Evolutionary conservation across 352 stramenopile genomes (phyloP), one percentile per base, ranked within the genome.

Genomic region (Globisporangium lucens): DNA sequence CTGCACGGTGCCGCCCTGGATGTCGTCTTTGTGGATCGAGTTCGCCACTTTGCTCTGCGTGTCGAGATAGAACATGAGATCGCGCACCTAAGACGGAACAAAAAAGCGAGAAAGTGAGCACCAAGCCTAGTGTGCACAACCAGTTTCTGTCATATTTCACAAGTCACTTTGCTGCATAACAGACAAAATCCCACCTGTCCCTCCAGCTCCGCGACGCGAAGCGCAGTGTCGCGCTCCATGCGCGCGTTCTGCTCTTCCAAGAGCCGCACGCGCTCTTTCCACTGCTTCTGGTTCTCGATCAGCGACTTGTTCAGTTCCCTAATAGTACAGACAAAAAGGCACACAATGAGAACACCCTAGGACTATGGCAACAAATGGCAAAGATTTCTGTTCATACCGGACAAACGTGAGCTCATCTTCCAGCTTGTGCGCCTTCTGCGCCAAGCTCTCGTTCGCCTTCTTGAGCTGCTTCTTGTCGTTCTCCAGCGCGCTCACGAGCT

Each of bases 41-140:
- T 92, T 78, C 62, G 93, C 86, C 3, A 97, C 82, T 66, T 93
- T 93, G 73, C 70, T 93, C 65, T 95, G 89, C 36, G 88, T 95
- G 65, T 97, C 89, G 33, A 97, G 66, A 68, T 95, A 96, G 66
- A 97, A 96, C 89, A 97, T 97, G 9, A 97, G 65, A 69, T 97
- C 89, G 30, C 86, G 83, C 30, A 84, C 76, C 75, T 83, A 49
- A 52, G 15, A 38, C 5, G 57, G 43, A 56, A 15, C 63, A 12
- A 56, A 3, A 15, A 22, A 15, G 29, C 2, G 24, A 24, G 24
- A 24, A 24, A 24, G 38, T 61, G 20, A 38, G 17, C 4, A 67
- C n/a, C 5, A 4, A 46, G 3, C 2, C 27, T 22, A 43, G 24
- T 24, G 24, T 24, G 17, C 24, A 15, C 58, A 38, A 27, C 9